Evolutionary conservation across 2,329 filamentous ascomycete species (phyloP).

Genomic region (Raffaelea ambrosiae): DNA sequence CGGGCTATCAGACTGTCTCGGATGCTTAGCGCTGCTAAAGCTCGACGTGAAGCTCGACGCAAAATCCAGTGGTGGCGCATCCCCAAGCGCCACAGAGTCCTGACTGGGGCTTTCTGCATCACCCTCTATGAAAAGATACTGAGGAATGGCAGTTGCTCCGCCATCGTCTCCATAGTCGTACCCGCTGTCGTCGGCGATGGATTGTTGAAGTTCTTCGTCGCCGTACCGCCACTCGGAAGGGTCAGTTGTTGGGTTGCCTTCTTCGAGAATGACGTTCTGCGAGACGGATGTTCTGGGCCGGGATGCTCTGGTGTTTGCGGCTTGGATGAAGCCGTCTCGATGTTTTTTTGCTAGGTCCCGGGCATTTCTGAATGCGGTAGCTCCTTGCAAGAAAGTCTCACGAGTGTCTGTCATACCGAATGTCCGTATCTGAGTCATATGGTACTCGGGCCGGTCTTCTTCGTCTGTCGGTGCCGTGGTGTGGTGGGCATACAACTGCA

Average conservation of each 20-base stretch:
- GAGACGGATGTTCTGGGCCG: neutral
- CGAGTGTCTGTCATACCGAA: constrained; percentile 19
- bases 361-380: constrained; percentile 28
- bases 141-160: neutral
- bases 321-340: constrained; percentile 23
- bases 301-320: constrained; percentile 11
- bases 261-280: neutral
- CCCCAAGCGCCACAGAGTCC: neutral
- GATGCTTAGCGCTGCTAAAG: constrained; percentile 1
- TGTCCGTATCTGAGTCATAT: constrained; percentile 27
- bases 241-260: neutral
- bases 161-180: neutral
- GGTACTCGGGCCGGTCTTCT: constrained; percentile 26
- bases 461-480: constrained; percentile 20
- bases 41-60: constrained; percentile 1
- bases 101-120: neutral
- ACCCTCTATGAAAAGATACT: neutral
- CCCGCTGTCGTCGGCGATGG: neutral
- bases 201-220: constrained; percentile 1
- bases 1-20: neutral
- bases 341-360: constrained; percentile 27
- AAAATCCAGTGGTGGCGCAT: neutral
- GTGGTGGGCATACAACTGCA: constrained; percentile 30
- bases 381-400: constrained; percentile 24
- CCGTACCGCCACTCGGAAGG: neutral